Evolutionary conservation across 108 stramenopile genomes (phyloP).

Genomic region (Nitzschia sp.): DNA sequence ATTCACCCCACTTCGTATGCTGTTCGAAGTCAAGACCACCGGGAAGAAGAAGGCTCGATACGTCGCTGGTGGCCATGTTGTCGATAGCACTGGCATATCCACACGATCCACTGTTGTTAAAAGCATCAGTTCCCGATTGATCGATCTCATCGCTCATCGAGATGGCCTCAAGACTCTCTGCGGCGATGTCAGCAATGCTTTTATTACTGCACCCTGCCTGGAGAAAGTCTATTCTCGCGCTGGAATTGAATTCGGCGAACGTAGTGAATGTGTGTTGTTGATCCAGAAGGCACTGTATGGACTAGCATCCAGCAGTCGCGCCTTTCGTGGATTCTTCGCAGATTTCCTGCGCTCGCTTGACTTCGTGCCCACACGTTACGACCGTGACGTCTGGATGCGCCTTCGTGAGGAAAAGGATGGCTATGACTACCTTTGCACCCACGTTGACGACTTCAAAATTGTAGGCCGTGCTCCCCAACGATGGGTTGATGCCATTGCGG

Average conservation of each 20-base stretch:
- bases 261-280: constrained; percentile 17
- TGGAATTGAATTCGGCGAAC: constrained; percentile 38
- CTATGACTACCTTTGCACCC: constrained; percentile 36
- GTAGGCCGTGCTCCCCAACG: constrained; percentile 10
- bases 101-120: constrained; percentile 38
- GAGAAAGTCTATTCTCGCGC: constrained; percentile 39
- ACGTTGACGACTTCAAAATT: constrained; percentile 33
- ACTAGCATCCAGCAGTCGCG: not conserved
- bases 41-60: constrained; percentile 30
- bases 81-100: constrained; percentile 15
- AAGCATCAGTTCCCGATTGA: constrained; percentile 29
- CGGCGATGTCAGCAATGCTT: constrained; percentile 32
- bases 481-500: not conserved
- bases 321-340: constrained; percentile 3
- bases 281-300: constrained; percentile 43
- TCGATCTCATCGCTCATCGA: constrained; percentile 29
- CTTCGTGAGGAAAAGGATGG: not conserved
- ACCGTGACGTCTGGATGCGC: constrained; percentile 20
- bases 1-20: not conserved
- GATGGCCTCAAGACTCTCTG: constrained; percentile 28
- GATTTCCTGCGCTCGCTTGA: constrained; percentile 11
- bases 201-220: not conserved
- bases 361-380: constrained; percentile 6
- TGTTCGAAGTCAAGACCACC: constrained; percentile 35
- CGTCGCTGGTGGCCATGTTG: constrained; percentile 47